phyloP scores from a whole-genome alignment of 345 rosid species.

The Cochlearia excelsa region DNA sequence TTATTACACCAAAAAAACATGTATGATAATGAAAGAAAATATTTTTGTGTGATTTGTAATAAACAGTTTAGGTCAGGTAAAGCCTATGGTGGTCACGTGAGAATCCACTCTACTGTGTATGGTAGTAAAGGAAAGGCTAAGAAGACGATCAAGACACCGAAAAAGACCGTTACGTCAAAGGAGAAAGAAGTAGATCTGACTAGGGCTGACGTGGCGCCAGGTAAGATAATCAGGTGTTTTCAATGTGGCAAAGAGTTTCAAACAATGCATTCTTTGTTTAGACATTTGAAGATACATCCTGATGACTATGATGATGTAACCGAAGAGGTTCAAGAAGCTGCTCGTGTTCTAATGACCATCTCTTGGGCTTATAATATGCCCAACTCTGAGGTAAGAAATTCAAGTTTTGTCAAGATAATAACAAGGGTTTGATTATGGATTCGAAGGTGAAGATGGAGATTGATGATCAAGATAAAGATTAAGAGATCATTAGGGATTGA shows the following conservation, averaged over 20 bases:
- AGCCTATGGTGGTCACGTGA: constrained; percentile 45
- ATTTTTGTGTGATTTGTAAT: constrained; percentile 37
- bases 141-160: constrained; percentile 1
- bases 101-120: constrained; percentile 38
- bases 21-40: background rate
- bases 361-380: background rate
- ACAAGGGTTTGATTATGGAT: constrained; percentile 16
- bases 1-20: too few relatives aligned
- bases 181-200: constrained; percentile 32
- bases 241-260: constrained; percentile 42
- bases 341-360: constrained; percentile 29
- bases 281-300: constrained; percentile 89
- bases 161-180: background rate
- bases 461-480: constrained; percentile 9
- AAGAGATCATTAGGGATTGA: constrained; percentile 33
- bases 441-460: constrained; percentile 24
- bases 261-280: constrained; percentile 51
- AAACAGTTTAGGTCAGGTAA: constrained; percentile 42
- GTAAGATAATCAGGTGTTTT: constrained; percentile 31
- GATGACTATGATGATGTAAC: constrained; percentile 20
- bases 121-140: constrained; percentile 24
- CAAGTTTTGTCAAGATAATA: background rate
- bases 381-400: background rate
- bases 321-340: constrained; percentile 24
- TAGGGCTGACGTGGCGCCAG: background rate